Evolutionary conservation across 352 stramenopile species (phyloP), one percentile per base, ranked within the genome.

Genomic region (Globisporangium alternatum): DNA sequence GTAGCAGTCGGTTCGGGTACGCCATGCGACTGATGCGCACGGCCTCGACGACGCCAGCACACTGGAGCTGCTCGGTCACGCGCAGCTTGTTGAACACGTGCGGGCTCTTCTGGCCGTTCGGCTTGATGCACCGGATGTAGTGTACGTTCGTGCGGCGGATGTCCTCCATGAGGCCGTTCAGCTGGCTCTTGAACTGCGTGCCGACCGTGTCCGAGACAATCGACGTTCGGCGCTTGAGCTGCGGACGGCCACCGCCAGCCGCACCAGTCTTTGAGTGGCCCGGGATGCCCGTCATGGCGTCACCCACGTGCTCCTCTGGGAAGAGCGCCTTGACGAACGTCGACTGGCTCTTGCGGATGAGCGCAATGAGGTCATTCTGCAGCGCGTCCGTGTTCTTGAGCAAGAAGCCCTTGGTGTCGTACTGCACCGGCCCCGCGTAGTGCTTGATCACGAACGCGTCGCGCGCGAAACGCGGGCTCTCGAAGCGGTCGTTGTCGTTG

Each of bases 51-150:
- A 99, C 96, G 78, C 98, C 98, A 60, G 96, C 96, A 65, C 99
- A 99, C 65, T 90, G 84, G 12, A 99, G 72, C 85, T 99, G 97
- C 74, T 99, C 93, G 6, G 96, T 97, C 10, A 98, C 86, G 57
- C 95, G 80, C 47, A 91, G 75, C 63, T 98, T 87, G 68, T 94
- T 95, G 69, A 99, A 95, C 15, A 89, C 58, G 15, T 71, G 33
- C 48, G 86, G 60, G 60, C 97, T 98, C 71, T 99, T 97, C 45
- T 96, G 86, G 69, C 97, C 89, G 73, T 99, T 99, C 0, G 98
- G 97, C 78, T 99, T 99, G 67, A 99, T 97, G 76, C 98, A 99
- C 37, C 97, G 88, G 67, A 99, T 97, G 79, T 99, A 99, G 72
- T 99, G 97, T 28, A 98, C 95, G 62, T 98, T 91, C 2, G 96